These are phyloP conservation scores for Globisporangium nunn DNA, from an alignment of 352 stramenopile genomes.

Conservation along the genomic window DNA sequence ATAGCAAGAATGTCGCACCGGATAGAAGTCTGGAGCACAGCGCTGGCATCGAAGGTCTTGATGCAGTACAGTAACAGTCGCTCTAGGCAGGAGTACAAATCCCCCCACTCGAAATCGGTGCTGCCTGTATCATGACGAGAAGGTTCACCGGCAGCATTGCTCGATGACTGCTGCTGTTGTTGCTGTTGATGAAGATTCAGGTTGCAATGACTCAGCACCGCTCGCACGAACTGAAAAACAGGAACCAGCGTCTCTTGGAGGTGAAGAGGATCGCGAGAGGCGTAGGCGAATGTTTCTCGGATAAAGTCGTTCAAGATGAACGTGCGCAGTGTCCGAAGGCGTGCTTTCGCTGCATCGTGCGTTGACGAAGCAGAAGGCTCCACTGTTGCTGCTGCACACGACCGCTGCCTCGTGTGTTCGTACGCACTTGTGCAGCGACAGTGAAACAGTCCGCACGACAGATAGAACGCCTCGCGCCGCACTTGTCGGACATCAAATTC, in stretches of 20 bases:
- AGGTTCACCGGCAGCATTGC: background rate
- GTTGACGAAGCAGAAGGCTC: background rate
- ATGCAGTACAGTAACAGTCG: conserved; percentile 10
- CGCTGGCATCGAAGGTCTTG: conserved; percentile 6
- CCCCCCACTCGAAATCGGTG: conserved; percentile 19
- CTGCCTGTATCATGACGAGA: background rate
- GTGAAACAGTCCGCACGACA: conserved; percentile 62
- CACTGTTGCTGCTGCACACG: background rate
- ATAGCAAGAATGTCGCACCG: conserved; percentile 4
- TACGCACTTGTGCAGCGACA: conserved; percentile 63
- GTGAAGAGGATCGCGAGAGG: conserved; percentile 13
- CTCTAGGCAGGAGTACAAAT: conserved; percentile 12
- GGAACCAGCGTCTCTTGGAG: conserved; percentile 61
- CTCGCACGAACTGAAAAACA: conserved; percentile 56
- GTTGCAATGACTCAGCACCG: conserved; percentile 58
- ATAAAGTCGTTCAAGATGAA: conserved; percentile 63
- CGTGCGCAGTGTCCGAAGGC: conserved; percentile 32
- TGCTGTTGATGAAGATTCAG: conserved; percentile 19
- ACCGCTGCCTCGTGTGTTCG: conserved; percentile 29
- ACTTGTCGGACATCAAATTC: conserved; percentile 38
- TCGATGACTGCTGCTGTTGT: background rate
- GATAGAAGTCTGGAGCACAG: conserved; percentile 10
- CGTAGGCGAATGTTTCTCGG: conserved; percentile 34
- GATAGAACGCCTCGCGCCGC: conserved; percentile 72
- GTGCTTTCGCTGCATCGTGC: conserved; percentile 4